Percentiles rank a stretch among this genome's conserved stretches.
These are phyloP conservation scores for Shiraia bambusicola DNA, from an alignment of 2,329 filamentous ascomycete species.

Conservation along the genomic window DNA sequence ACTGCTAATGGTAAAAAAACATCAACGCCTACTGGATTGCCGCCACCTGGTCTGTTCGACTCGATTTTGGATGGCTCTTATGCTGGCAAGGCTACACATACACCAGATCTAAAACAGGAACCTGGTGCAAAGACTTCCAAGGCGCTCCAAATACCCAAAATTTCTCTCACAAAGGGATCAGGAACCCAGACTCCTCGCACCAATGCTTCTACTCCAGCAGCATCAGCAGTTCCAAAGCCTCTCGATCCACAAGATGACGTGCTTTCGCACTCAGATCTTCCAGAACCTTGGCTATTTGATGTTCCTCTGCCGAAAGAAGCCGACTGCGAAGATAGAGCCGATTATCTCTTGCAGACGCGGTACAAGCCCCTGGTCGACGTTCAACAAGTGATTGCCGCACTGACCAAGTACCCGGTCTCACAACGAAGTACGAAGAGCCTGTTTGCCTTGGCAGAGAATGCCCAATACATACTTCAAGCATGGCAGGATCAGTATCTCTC, in stretches of 20 bases:
- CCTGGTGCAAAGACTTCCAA: constrained; percentile 7
- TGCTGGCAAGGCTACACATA: constrained; percentile 6
- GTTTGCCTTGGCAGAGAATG: constrained; percentile 57
- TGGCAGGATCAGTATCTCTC: constrained; percentile 62
- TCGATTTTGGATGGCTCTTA: constrained; percentile 12
- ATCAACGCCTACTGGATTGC: constrained; percentile 18
- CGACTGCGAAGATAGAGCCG: constrained; percentile 45
- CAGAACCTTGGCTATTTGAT: constrained; percentile 37
- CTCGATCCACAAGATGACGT: constrained; percentile 38
- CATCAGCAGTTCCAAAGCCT: constrained; percentile 21
- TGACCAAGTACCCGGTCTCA: constrained; percentile 47
- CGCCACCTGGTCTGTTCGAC: constrained; percentile 20
- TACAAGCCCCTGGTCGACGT: constrained; percentile 48
- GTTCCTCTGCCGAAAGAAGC: constrained; percentile 28
- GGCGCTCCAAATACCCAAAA: constrained; percentile 21
- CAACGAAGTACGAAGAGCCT: constrained; percentile 55
- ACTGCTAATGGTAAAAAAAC: constrained; percentile 15
- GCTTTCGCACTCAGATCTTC: constrained; percentile 42
- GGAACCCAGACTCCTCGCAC: constrained; percentile 31
- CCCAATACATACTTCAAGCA: constrained; percentile 53
- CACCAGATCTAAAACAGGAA: constrained; percentile 9
- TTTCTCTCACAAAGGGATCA: constrained; percentile 23
- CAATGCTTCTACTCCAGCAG: constrained; percentile 26
- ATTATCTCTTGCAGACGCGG: constrained; percentile 43
- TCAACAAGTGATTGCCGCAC: constrained; percentile 45